Base-by-base conservation (phyloP, 2,329 filamentous ascomycete genomes). In the Penicillium occitanis region DNA sequence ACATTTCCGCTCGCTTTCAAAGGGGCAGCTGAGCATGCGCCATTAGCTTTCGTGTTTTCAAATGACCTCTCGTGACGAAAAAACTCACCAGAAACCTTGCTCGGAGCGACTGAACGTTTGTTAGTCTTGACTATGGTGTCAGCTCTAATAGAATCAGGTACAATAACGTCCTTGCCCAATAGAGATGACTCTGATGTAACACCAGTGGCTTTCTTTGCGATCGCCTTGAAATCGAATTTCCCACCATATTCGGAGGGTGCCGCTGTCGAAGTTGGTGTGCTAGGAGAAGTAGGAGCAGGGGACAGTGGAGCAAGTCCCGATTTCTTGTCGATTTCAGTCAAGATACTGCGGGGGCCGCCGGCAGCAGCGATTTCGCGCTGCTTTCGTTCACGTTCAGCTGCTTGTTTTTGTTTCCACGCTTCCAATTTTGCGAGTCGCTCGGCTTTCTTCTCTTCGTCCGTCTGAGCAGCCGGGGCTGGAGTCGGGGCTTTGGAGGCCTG, bases 341-440 rank as follows among this genome's bases (percentile, higher is more conserved):
- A 81, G 64, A 92, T 85, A 71, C 86, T 90, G 71, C 87, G 84
- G 46, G 89, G 86, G 69, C 87, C 88, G 66, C 86, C 87, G 48
- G 86, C 83, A 63, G 87, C 87, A 46, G 78, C 78, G 53, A 88
- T 84, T 72, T 90, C 87, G 73, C 87, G 88, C 74, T 91, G 87
- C 75, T 91, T 91, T 69, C 86, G 86, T 71, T 90, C 89, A 71
- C 90, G 89, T 74, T 88, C 88, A 69, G 92, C 91, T 5, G 84
- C 84, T 75, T 92, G 90, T 79, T 93, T 94, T 78, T 92, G 91
- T 80, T 97, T 97, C 93, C 93, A 97, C 66, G 91, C 91, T 76
- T 94, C 91, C 33, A 96, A 80, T 75, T 92, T 93, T 33, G 91
- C 91, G 51, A 93, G 83, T 69, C 91, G 85, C 77, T 94, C 91